Conservation (phyloP, 2,329 filamentous ascomycete species). For the Phialophora tarda region DNA sequence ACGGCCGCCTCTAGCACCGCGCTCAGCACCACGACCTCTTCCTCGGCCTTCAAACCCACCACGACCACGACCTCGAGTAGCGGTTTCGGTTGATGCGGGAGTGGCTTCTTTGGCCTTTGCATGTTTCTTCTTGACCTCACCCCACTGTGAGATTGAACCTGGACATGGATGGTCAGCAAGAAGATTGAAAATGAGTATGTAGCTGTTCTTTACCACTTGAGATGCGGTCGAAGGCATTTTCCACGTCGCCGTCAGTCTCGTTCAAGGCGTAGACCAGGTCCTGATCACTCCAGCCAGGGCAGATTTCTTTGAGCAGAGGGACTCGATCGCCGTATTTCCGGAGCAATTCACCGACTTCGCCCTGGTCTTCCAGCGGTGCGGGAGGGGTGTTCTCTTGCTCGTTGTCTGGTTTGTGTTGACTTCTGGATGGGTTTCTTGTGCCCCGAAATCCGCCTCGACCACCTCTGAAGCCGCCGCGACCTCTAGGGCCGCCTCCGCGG, state of each 20-base stretch:
- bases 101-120: conserved; percentile 54
- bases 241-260: conserved; percentile 65
- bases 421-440: conserved; percentile 60
- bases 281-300: conserved; percentile 92
- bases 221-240: conserved; percentile 57
- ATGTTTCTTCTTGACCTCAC: conserved; percentile 60
- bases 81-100: conserved; percentile 45
- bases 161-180: conserved; percentile 11
- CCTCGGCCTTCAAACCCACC: conserved; percentile 55
- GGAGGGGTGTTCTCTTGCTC: conserved; percentile 66
- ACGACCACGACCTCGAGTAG: conserved; percentile 52
- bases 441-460: conserved; percentile 82
- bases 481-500: conserved; percentile 71
- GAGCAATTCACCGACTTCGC: conserved; percentile 90
- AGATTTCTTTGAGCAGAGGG: conserved; percentile 85
- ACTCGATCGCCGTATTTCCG: conserved; percentile 84
- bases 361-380: conserved; percentile 75
- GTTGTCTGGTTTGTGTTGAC: conserved; percentile 73
- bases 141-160: conserved; percentile 60
- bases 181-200: not conserved
- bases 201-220: conserved; percentile 52
- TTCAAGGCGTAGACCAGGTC: conserved; percentile 92
- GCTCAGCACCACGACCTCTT: conserved; percentile 53
- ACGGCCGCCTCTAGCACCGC: conserved; percentile 52
- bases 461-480: conserved; percentile 38